A percentile compares a stretch with the other conserved stretches of the same genome.
Conservation (phyloP, 2,329 filamentous ascomycete genomes). For the Calonectria pseudoturangicola region DNA sequence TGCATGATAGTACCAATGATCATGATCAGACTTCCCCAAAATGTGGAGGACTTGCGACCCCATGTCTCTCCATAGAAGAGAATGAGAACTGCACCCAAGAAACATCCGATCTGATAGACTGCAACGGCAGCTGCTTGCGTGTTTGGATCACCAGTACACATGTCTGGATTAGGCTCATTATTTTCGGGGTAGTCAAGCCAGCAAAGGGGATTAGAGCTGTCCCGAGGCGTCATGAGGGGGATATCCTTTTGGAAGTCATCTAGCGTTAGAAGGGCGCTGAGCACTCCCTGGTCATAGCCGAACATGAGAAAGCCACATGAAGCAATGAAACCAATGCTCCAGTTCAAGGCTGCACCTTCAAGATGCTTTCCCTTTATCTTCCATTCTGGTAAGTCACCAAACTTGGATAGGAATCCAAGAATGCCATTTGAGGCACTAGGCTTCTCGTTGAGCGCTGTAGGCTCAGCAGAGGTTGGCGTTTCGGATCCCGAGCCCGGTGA, state of each 20-base stretch:
- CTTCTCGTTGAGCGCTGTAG: neutral
- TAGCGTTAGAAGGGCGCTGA: slow-evolving; percentile 38
- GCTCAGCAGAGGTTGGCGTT: slow-evolving; percentile 12
- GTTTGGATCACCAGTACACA: slow-evolving; percentile 15
- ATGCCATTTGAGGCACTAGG: neutral
- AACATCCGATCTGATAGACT: slow-evolving; percentile 9
- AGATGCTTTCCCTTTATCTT: slow-evolving; percentile 46
- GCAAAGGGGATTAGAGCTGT: slow-evolving; percentile 2
- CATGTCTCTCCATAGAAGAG: slow-evolving; percentile 56
- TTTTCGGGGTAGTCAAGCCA: slow-evolving; percentile 21
- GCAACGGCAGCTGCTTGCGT: slow-evolving; percentile 4
- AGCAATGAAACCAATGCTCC: slow-evolving; percentile 55
- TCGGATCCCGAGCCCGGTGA: neutral
- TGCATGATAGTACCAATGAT: slow-evolving; percentile 54
- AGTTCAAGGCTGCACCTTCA: slow-evolving; percentile 50
- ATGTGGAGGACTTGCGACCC: slow-evolving; percentile 58
- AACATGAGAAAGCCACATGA: slow-evolving; percentile 57
- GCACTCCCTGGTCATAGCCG: slow-evolving; percentile 56
- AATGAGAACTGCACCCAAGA: slow-evolving; percentile 54
- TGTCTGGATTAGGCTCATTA: slow-evolving; percentile 8
- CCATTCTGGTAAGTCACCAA: slow-evolving; percentile 11
- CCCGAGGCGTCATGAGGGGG: slow-evolving; percentile 16
- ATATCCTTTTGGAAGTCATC: slow-evolving; percentile 18
- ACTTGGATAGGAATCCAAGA: neutral
- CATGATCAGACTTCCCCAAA: slow-evolving; percentile 58